Percentiles rank a stretch among this genome's conserved stretches.
Conservation (phyloP, 306 rosid species). For the Notholithocarpus densiflorus region DNA sequence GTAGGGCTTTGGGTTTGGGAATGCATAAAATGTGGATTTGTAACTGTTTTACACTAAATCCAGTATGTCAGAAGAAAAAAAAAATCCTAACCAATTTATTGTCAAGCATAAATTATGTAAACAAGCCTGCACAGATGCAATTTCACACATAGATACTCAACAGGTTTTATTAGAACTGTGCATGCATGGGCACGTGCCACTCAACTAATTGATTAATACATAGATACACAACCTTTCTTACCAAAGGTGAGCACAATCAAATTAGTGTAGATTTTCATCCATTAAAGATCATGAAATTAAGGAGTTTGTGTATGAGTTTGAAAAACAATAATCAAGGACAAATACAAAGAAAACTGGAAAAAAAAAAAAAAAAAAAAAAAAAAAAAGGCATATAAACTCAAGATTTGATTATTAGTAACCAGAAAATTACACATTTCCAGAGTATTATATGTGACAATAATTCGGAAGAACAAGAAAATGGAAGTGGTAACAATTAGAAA, state of each 20-base stretch:
- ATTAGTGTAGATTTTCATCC: background rate
- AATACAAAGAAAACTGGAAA: background rate
- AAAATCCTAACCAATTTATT: constrained; percentile 8
- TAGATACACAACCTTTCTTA: background rate
- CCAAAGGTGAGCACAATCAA: background rate
- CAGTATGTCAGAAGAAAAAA: background rate
- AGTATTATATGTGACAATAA: background rate
- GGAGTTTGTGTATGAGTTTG: background rate
- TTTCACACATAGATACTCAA: background rate
- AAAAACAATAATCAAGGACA: background rate
- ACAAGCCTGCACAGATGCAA: constrained; percentile 5
- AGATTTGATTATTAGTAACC: background rate
- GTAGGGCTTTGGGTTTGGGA: background rate
- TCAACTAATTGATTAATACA: background rate
- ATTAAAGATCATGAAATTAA: background rate
- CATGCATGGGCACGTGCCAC: background rate
- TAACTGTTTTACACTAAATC: constrained; percentile 18
- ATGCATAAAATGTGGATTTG: constrained; percentile 14
- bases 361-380: no score
- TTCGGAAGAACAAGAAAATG: background rate
- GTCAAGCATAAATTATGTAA: constrained; percentile 3
- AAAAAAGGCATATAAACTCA: no score
- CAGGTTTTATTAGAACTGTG: background rate
- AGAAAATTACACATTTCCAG: background rate
- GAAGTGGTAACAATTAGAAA: background rate